phyloP scores from a whole-genome alignment of 192 early-diverging fungal species.

The Podila epigama region DNA sequence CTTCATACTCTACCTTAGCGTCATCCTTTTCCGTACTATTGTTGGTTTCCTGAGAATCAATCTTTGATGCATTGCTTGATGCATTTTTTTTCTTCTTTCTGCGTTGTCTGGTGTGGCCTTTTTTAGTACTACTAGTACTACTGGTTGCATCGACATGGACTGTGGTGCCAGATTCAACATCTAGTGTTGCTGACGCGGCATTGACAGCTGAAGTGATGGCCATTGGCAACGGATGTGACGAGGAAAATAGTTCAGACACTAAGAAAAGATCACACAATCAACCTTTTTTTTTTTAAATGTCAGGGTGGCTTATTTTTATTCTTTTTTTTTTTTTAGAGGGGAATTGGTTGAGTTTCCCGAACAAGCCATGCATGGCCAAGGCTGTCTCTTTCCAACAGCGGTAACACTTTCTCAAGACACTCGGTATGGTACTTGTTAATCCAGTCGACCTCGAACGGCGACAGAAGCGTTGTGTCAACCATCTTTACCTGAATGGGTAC shows the following conservation, averaged over 20 bases:
- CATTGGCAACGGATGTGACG: too few species aligned
- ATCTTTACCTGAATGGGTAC: slow-evolving; percentile 88
- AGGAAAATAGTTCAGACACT: too few species aligned
- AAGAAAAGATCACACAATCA: too few species aligned
- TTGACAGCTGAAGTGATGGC: slow-evolving; percentile 16
- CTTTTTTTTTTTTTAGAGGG: background rate
- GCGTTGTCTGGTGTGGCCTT: slow-evolving; percentile 21
- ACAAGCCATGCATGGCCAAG: slow-evolving; percentile 80
- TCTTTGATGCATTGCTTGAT: slow-evolving; percentile 1
- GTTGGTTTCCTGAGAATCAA: background rate
- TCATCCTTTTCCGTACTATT: background rate
- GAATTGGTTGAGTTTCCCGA: slow-evolving; percentile 65
- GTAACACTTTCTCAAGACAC: slow-evolving; percentile 78
- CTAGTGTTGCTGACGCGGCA: background rate
- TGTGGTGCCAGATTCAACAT: slow-evolving; percentile 17
- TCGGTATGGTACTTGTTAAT: slow-evolving; percentile 84
- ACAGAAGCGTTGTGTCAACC: slow-evolving; percentile 73
- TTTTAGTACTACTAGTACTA: slow-evolving; percentile 14
- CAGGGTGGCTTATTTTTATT: slow-evolving; percentile 6
- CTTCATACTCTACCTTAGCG: slow-evolving; percentile 2
- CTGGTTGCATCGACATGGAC: background rate
- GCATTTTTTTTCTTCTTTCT: slow-evolving; percentile 41
- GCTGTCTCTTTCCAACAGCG: slow-evolving; percentile 70
- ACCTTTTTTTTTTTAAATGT: too few species aligned
- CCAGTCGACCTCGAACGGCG: slow-evolving; percentile 81